Conservation (phyloP, 2,329 filamentous ascomycete species). For the Cadophora sp. region DNA sequence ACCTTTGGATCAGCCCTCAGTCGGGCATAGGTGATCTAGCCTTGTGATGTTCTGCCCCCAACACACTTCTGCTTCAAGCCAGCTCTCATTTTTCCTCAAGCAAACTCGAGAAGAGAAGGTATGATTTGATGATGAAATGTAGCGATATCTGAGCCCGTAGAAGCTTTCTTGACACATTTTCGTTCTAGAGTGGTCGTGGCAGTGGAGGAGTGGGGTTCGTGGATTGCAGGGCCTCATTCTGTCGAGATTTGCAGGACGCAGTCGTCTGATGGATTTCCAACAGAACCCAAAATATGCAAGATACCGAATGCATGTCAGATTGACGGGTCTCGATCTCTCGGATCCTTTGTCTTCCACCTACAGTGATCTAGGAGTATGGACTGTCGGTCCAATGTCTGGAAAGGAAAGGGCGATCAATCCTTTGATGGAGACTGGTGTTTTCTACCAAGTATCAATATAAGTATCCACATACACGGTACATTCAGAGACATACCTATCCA, state of each 20-base stretch:
- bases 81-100: neutral
- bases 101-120: neutral
- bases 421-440: neutral
- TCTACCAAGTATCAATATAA: neutral
- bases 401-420: neutral
- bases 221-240: neutral
- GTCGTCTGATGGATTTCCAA: neutral
- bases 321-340: neutral
- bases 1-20: too few species aligned
- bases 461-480: neutral
- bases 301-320: neutral
- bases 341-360: neutral
- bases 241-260: neutral
- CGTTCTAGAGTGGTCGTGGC: neutral
- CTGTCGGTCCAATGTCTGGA: neutral
- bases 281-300: neutral
- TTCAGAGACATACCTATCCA: neutral
- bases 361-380: neutral
- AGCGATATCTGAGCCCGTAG: too few species aligned
- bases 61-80: neutral
- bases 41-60: neutral
- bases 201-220: neutral
- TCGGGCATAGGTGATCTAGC: neutral
- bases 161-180: neutral
- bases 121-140: neutral